Evolutionary conservation across 352 stramenopile species (phyloP).

Genomic region (Thalassiosira oceanica): DNA sequence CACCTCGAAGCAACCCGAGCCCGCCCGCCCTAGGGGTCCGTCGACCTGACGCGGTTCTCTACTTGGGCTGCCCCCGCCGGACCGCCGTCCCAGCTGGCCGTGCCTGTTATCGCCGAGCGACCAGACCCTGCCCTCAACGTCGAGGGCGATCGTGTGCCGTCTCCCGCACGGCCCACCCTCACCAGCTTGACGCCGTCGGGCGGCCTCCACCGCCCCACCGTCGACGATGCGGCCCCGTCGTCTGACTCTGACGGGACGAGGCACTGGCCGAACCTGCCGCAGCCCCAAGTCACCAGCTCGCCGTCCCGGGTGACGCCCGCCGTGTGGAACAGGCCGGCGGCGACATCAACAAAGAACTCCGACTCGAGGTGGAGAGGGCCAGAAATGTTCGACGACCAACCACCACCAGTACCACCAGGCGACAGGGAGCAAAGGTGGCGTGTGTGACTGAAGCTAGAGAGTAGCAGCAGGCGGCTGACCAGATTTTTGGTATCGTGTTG

Average conservation of each 20-base stretch:
- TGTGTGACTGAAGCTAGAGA: too few species aligned
- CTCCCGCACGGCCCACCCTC: slow-evolving; percentile 60
- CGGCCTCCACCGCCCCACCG: slow-evolving; percentile 56
- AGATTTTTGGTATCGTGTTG: too few species aligned
- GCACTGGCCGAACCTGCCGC: slow-evolving; percentile 61
- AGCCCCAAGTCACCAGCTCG: slow-evolving; percentile 72
- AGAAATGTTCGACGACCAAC: too few species aligned
- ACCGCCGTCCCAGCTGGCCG: slow-evolving; percentile 58
- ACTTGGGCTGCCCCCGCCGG: background rate
- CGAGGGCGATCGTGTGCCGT: slow-evolving; percentile 59
- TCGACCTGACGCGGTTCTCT: slow-evolving; percentile 34
- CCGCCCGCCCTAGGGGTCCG: slow-evolving; percentile 27
- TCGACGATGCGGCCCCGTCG: too few species aligned
- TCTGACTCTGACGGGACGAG: slow-evolving; percentile 10
- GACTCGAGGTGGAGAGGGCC: slow-evolving; percentile 1
- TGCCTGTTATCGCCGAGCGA: slow-evolving; percentile 76
- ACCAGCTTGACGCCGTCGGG: slow-evolving; percentile 46
- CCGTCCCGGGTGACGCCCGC: slow-evolving; percentile 55
- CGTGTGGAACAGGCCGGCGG: slow-evolving; percentile 72
- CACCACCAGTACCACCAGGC: too few species aligned
- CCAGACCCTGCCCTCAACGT: slow-evolving; percentile 63
- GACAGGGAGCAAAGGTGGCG: too few species aligned
- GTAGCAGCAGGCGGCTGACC: too few species aligned
- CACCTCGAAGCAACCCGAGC: slow-evolving; percentile 42
- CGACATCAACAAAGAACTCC: slow-evolving; percentile 41